Evolutionary conservation across 2,329 filamentous ascomycete genomes (phyloP).

Genomic region (Cladobotryum protrusum): DNA sequence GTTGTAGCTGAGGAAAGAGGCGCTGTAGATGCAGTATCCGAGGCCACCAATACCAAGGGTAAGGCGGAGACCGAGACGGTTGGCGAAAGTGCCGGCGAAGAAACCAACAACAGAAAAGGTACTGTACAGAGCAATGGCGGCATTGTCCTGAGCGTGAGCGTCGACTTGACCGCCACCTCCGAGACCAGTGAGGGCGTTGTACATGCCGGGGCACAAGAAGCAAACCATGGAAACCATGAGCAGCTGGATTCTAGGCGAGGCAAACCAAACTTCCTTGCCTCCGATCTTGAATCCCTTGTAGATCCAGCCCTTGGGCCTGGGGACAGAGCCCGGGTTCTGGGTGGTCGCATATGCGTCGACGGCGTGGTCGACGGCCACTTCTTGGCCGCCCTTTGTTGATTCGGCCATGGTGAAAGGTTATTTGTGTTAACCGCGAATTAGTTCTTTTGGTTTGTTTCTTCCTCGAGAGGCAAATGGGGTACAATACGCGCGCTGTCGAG

Average conservation of each 20-base stretch:
- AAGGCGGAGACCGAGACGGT: slow-evolving; percentile 63
- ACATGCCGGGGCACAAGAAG: slow-evolving; percentile 67
- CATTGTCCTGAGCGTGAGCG: slow-evolving; percentile 50
- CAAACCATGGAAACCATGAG: slow-evolving; percentile 54
- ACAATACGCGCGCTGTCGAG: slow-evolving; percentile 2
- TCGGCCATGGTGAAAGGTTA: background rate
- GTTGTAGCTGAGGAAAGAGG: slow-evolving; percentile 63
- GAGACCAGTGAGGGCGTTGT: slow-evolving; percentile 60
- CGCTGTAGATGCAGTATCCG: slow-evolving; percentile 70
- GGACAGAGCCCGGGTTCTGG: slow-evolving; percentile 11
- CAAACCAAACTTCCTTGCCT: slow-evolving; percentile 57
- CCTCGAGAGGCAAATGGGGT: background rate
- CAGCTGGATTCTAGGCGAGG: slow-evolving; percentile 66
- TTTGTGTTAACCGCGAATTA: background rate
- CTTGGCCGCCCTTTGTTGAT: slow-evolving; percentile 8
- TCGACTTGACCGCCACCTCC: slow-evolving; percentile 54
- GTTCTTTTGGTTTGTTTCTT: too few relatives aligned
- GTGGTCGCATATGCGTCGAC: slow-evolving; percentile 13
- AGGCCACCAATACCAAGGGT: slow-evolving; percentile 67
- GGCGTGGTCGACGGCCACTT: slow-evolving; percentile 13
- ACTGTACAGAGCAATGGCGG: slow-evolving; percentile 65
- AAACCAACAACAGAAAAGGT: slow-evolving; percentile 64
- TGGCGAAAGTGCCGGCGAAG: slow-evolving; percentile 71
- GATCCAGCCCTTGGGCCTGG: slow-evolving; percentile 54
- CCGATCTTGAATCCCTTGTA: slow-evolving; percentile 57